A percentile compares a stretch with the other conserved stretches of the same genome.
These are phyloP conservation scores for Heterobasidion irregulare DNA, from an alignment of 1,284 basidiomycete genomes.

Conservation along the genomic window DNA sequence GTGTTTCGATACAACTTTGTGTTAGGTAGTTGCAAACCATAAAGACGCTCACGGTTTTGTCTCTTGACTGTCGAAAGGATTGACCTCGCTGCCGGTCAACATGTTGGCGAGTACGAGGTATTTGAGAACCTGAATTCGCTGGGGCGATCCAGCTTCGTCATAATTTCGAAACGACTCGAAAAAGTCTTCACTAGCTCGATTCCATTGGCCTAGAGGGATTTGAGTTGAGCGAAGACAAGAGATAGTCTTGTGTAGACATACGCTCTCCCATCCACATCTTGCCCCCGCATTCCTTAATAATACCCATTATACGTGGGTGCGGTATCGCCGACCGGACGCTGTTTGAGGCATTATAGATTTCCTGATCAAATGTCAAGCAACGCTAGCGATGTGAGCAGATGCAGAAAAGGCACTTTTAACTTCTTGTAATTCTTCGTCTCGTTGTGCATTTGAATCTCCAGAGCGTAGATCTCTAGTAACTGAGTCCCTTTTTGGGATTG, in stretches of 20 bases:
- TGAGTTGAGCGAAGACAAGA: background rate
- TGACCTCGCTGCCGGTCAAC: conserved; percentile 97
- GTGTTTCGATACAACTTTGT: background rate
- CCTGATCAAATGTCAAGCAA: conserved; percentile 35
- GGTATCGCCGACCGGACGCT: conserved; percentile 94
- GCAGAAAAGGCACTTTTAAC: conserved; percentile 59
- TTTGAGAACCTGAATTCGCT: conserved; percentile 96
- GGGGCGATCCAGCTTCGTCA: conserved; percentile 95
- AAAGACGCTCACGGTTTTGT: conserved; percentile 76
- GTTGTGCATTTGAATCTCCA: conserved; percentile 99
- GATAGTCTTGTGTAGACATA: conserved; percentile 31
- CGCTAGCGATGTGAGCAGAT: background rate
- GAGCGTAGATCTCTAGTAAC: conserved; percentile 94
- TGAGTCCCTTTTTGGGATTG: conserved; percentile 88
- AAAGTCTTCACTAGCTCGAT: conserved; percentile 93
- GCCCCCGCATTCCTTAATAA: conserved; percentile 98
- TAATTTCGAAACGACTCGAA: conserved; percentile 99
- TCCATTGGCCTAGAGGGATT: conserved; percentile 75
- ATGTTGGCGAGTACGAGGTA: conserved; percentile 98
- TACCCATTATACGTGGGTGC: conserved; percentile 97
- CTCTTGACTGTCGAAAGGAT: conserved; percentile 99
- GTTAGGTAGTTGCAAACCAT: background rate
- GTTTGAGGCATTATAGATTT: conserved; percentile 94
- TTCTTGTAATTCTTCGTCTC: conserved; percentile 94
- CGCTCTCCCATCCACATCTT: conserved; percentile 99